Evolutionary conservation across 768 basidiomycete genomes (phyloP).

Genomic region (Dioszegia crocea): DNA sequence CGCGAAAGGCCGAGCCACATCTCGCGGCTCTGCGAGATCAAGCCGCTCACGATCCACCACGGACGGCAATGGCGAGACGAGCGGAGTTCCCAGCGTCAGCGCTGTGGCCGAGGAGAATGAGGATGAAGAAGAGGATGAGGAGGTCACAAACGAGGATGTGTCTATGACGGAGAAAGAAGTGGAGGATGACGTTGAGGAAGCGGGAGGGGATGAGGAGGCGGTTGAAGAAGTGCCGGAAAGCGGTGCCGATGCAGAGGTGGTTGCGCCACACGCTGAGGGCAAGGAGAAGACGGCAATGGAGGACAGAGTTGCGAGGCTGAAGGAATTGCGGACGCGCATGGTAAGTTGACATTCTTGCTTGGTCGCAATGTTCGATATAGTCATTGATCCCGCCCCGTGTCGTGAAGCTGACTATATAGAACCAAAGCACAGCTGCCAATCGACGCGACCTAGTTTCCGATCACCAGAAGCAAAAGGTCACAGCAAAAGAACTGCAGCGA

Average conservation of each 20-base stretch:
- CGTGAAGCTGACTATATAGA: conserved; percentile 56
- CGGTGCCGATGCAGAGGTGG: conserved; percentile 34
- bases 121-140: no score
- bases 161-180: no score
- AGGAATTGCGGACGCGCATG: conserved; percentile 71
- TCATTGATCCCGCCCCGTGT: no score
- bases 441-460: conserved; percentile 81
- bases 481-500: conserved; percentile 72
- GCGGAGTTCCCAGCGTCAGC: conserved; percentile 1
- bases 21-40: conserved; percentile 3
- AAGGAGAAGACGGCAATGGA: conserved; percentile 55
- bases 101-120: neutral
- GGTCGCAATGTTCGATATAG: no score
- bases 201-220: conserved; percentile 17
- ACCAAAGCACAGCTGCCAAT: conserved; percentile 73
- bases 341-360: no score
- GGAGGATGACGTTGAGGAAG: neutral
- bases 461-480: conserved; percentile 68
- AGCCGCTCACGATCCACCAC: conserved; percentile 10
- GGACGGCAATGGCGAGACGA: neutral
- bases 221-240: conserved; percentile 31
- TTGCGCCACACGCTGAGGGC: conserved; percentile 11
- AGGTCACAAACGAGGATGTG: no score
- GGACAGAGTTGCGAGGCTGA: conserved; percentile 72
- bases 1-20: neutral